phyloP scores from a whole-genome alignment of 768 basidiomycete genomes.

The Tulasnella sp. region DNA sequence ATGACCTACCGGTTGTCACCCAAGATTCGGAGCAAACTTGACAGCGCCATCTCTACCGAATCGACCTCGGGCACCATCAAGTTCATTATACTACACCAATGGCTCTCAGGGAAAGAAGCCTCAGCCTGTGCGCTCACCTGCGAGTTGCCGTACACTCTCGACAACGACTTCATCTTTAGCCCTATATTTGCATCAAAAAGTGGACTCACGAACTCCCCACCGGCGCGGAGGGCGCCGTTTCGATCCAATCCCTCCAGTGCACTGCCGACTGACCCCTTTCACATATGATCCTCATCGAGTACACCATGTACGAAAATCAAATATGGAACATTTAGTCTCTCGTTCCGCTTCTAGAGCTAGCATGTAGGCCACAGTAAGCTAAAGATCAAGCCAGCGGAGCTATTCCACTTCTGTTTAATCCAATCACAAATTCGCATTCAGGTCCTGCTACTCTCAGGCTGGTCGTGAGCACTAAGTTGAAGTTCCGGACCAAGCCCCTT shows the following conservation, averaged over 20 bases:
- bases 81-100: conserved; percentile 16
- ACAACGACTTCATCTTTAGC: conserved; percentile 39
- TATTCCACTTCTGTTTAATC: too few species aligned
- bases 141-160: conserved; percentile 31
- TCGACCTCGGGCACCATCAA: conserved; percentile 9
- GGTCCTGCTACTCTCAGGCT: too few species aligned
- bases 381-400: too few species aligned
- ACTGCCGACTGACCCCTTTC: conserved; percentile 19
- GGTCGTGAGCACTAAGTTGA: too few species aligned
- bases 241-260: conserved; percentile 17
- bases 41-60: background rate
- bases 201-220: conserved; percentile 19
- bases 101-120: conserved; percentile 32
- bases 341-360: too few species aligned
- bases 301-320: too few species aligned
- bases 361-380: too few species aligned
- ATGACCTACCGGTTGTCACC: too few species aligned
- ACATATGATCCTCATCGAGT: too few species aligned
- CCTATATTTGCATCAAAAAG: conserved; percentile 28
- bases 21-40: background rate
- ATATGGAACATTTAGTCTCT: too few species aligned
- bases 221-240: background rate
- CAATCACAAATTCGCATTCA: too few species aligned
- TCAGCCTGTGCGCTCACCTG: conserved; percentile 57
- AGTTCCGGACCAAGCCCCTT: too few species aligned